phyloP scores from a whole-genome alignment of 176 grass and related monocot species.

The Lolium rigidum region DNA sequence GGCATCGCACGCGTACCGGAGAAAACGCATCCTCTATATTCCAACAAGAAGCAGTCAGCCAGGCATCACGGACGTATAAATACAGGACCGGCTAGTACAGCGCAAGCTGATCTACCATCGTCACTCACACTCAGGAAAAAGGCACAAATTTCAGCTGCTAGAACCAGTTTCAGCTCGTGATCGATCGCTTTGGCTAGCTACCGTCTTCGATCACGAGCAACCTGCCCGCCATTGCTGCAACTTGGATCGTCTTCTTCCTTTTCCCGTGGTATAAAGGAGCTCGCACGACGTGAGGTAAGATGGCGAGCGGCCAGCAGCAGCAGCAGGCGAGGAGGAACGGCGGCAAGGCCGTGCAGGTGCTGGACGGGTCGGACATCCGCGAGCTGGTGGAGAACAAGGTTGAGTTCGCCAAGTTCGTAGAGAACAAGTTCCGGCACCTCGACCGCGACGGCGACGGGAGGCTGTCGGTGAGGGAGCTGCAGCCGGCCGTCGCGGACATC shows the following conservation, averaged over 20 bases:
- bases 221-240: conserved; percentile 43
- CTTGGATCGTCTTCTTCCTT: neutral
- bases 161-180: conserved; percentile 1
- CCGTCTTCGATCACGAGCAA: conserved; percentile 35
- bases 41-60: neutral
- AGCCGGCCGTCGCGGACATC: conserved; percentile 81
- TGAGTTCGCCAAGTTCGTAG: conserved; percentile 63
- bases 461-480: conserved; percentile 73
- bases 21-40: neutral
- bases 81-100: neutral
- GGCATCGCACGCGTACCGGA: neutral
- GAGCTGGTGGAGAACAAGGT: conserved; percentile 74
- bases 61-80: neutral
- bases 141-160: neutral
- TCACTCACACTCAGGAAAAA: neutral
- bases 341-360: conserved; percentile 46
- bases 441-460: conserved; percentile 69
- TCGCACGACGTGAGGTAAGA: neutral
- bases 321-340: conserved; percentile 27
- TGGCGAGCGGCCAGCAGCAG: conserved; percentile 29
- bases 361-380: conserved; percentile 74
- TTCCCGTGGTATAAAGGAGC: conserved; percentile 30
- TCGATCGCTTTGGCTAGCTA: neutral
- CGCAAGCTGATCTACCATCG: conserved; percentile 13
- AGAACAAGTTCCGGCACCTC: conserved; percentile 69